phyloP scores from a whole-genome alignment of 2,329 filamentous ascomycete species.

The Pseudogymnoascus sp. region DNA sequence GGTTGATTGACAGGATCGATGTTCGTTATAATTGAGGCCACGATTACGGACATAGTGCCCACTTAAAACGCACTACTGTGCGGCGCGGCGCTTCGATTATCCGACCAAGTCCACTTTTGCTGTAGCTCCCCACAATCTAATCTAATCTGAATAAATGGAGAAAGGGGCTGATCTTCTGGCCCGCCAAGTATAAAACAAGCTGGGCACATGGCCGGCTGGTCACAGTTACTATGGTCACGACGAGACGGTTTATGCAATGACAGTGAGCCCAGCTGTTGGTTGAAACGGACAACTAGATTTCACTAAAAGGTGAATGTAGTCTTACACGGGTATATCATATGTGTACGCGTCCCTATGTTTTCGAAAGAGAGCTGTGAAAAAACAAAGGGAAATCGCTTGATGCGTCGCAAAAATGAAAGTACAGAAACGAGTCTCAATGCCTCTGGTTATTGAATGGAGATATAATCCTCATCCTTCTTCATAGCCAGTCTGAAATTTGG shows the following conservation, averaged over 20 bases:
- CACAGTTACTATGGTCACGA: background rate
- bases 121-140: conserved; percentile 9
- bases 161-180: background rate
- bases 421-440: conserved; percentile 6
- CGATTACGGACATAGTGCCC: conserved; percentile 10
- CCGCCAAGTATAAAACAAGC: background rate
- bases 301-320: conserved; percentile 5
- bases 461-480: conserved; percentile 8
- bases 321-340: conserved; percentile 12
- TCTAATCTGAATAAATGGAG: conserved; percentile 7
- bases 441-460: conserved; percentile 3
- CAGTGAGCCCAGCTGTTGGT: background rate
- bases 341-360: conserved; percentile 11
- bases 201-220: background rate
- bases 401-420: conserved; percentile 9
- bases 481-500: conserved; percentile 9
- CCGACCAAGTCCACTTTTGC: background rate
- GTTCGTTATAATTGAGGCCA: conserved; percentile 11
- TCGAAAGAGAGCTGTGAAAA: conserved; percentile 10
- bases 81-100: conserved; percentile 2
- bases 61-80: conserved; percentile 5
- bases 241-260: background rate
- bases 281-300: conserved; percentile 8
- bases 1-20: background rate
- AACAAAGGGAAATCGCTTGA: conserved; percentile 8